Evolutionary conservation across 2,329 filamentous ascomycete species (phyloP), one percentile per base, ranked within the genome.

Genomic region (Aureobasidium namibiae): DNA sequence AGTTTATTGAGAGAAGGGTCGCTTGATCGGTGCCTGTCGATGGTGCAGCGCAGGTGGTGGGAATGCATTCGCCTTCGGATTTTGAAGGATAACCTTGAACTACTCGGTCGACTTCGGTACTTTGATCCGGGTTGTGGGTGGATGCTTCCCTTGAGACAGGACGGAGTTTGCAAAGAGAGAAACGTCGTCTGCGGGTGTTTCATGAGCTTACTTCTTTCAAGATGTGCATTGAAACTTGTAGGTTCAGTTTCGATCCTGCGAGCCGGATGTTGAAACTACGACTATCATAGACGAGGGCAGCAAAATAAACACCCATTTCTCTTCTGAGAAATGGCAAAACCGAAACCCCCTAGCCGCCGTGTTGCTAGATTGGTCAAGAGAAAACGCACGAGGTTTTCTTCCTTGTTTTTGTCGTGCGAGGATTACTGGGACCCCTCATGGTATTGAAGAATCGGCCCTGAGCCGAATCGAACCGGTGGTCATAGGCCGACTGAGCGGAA

Each of bases 1-100:
- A 76, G 46, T 86, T 78, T 67, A 70, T 70, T 0, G 76, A 82
- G 67, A 73, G 79, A 61, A 71, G 82, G 2, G 80, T 81, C 2
- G 65, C 50, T 11, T 85, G 82, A 82, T 66, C 80, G 44, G 33
- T 49, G 16, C 68, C 65, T 1, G 67, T 69, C 0, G 72, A 78
- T 42, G 76, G 73, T 0, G 67, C 67, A 6, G 56, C 65, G 66
- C 61, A 64, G 60, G 44, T 39, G 6, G 45, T 61, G 29, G 64
- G 33, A 9, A 56, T 56, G 53, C 46, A 50, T 24, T 11, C 10
- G 50, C 46, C 46, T 9, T 8, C 2, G 6, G 46, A 50, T n/a
- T 24, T 50, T 18, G 46, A 50, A 6, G 26, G 16, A 10, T 6
- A 6, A 5, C 29, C 29, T 6, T 31, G 10, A 10, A 31, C 5